Percentiles rank a stretch among this genome's conserved stretches.
These are phyloP conservation scores for Jaapia argillacea DNA, from an alignment of 768 basidiomycete species.

Conservation along the genomic window DNA sequence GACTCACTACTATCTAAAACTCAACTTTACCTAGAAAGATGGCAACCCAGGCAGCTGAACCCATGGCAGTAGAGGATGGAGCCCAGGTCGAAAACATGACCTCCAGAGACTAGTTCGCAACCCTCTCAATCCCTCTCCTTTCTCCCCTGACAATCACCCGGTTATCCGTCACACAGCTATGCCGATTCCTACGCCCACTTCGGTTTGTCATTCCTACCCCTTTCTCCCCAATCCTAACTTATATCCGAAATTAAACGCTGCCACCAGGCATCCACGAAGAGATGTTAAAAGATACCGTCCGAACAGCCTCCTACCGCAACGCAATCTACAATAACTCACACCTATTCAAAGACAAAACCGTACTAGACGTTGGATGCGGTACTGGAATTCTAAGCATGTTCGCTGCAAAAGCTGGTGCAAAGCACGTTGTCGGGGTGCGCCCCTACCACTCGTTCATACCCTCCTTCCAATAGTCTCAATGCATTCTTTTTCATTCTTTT, in stretches of 20 bases:
- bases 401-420: slow-evolving; percentile 91
- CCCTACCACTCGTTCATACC: slow-evolving; percentile 1
- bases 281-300: slow-evolving; percentile 96
- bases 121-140: slow-evolving; percentile 14
- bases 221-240: background rate
- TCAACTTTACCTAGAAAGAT: slow-evolving; percentile 9
- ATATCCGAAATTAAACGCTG: background rate
- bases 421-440: slow-evolving; percentile 85
- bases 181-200: slow-evolving; percentile 96
- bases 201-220: slow-evolving; percentile 34
- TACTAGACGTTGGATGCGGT: slow-evolving; percentile 96
- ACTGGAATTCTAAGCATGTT: slow-evolving; percentile 99
- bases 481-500: background rate
- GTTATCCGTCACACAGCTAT: slow-evolving; percentile 44
- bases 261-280: slow-evolving; percentile 90
- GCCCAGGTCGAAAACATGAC: slow-evolving; percentile 41
- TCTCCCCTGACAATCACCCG: slow-evolving; percentile 1
- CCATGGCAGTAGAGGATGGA: slow-evolving; percentile 2
- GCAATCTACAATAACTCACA: slow-evolving; percentile 93
- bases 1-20: too few relatives aligned
- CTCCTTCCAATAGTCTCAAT: slow-evolving; percentile 3
- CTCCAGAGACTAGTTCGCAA: slow-evolving; percentile 79
- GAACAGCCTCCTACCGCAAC: slow-evolving; percentile 89
- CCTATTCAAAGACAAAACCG: slow-evolving; percentile 93
- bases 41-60: slow-evolving; percentile 8